phyloP scores from a whole-genome alignment of 2,329 filamentous ascomycete species.

The Talaromyces sp. region DNA sequence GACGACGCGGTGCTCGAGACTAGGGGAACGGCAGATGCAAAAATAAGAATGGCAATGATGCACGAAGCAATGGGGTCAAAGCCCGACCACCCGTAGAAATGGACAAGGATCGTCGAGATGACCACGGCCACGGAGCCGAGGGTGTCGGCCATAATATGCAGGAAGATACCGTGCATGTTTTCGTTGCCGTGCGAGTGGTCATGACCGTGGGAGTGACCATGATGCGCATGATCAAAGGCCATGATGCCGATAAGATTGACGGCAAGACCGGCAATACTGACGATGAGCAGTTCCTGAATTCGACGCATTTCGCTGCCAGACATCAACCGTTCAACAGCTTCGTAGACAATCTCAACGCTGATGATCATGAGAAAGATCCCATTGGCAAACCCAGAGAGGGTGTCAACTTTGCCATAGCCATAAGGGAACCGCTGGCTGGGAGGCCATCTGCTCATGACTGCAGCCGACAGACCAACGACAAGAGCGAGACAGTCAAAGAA shows the following conservation, averaged over 20 bases:
- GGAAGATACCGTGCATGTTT: slow-evolving; percentile 96
- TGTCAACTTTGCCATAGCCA: slow-evolving; percentile 95
- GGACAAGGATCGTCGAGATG: slow-evolving; percentile 79
- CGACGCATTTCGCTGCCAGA: slow-evolving; percentile 80
- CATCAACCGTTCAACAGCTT: slow-evolving; percentile 81
- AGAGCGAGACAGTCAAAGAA: slow-evolving; percentile 96
- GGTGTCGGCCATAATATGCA: slow-evolving; percentile 92
- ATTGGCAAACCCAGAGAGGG: slow-evolving; percentile 91
- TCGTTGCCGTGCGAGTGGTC: slow-evolving; percentile 67
- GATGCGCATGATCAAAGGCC: slow-evolving; percentile 67
- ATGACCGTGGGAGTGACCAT: slow-evolving; percentile 42
- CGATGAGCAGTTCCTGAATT: slow-evolving; percentile 78
- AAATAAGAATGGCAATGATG: slow-evolving; percentile 87
- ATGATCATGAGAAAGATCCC: slow-evolving; percentile 94
- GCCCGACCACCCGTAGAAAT: slow-evolving; percentile 82
- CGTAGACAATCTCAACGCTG: slow-evolving; percentile 91
- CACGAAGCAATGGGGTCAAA: slow-evolving; percentile 95
- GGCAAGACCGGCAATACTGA: slow-evolving; percentile 77
- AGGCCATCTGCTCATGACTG: slow-evolving; percentile 95
- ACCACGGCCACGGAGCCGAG: slow-evolving; percentile 93
- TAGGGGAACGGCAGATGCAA: slow-evolving; percentile 83
- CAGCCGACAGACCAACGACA: slow-evolving; percentile 80
- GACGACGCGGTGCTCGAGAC: slow-evolving; percentile 79
- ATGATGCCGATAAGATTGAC: slow-evolving; percentile 92
- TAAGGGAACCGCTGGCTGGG: slow-evolving; percentile 85